Evolutionary conservation across 305 asterid species (phyloP), one percentile per base, ranked within the genome.

Genomic region (Solanum hybrid): DNA sequence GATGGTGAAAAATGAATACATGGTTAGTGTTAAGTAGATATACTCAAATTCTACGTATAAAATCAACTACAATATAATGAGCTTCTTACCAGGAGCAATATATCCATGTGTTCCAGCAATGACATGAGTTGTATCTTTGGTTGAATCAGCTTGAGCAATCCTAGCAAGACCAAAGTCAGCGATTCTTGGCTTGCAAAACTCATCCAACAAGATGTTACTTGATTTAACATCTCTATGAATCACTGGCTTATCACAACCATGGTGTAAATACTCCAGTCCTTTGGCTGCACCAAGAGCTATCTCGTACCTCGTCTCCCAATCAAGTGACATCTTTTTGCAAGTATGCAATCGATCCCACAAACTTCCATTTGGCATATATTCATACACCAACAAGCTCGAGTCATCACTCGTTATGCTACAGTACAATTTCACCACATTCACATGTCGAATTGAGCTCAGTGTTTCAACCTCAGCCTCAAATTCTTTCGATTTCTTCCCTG

Each of bases 161-260:
- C 93, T 97, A 0, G 99, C 98, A 3, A 97, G 95, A 20, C 98
- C 99, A 37, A 97, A 97, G 91, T 97, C 99, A 0, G 99, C 98
- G 76, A 97, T 96, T 69, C 95, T 88, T 6, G 99, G 99, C 92
- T 96, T 96, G 88, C 95, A 36, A 42, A 89, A 80, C 87, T 96
- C 97, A 64, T 97, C 99, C 92, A 97, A 90, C 83, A 97, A 89
- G 39, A 97, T 97, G 87, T 97, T 97, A 91, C 98, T 97, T 10
- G 99, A 97, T 93, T 97, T 97, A 7, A 97, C 98, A 90, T 97
- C 99, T 14, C 99, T 94, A 88, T 97, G 99, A 90, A 97, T 92
- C 79, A 97, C 93, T 10, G 99, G 98, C 34, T 93, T 88, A 22
- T 96, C 97, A 10, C 96, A 95, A 2, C 95, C 96, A 31, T 97